A percentile compares a stretch with the other conserved stretches of the same genome.
Conservation (phyloP, 305 asterid species). For the Rubia peregrina region DNA sequence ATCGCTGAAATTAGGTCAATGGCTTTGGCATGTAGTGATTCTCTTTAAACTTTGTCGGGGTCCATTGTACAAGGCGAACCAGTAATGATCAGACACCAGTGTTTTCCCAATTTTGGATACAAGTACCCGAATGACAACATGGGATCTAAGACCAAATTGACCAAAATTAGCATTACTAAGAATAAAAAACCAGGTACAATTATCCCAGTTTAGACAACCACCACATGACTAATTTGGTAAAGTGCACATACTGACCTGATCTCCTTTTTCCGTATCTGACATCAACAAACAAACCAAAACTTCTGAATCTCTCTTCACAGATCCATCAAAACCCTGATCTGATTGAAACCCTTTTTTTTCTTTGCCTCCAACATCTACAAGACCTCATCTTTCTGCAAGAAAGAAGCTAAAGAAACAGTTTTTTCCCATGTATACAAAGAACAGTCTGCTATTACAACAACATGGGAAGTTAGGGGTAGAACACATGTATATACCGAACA, state of each 20-base stretch:
- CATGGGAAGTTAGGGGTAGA: too few species aligned
- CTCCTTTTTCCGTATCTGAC: neutral
- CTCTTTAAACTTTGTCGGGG: conserved; percentile 5
- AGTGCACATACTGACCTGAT: neutral
- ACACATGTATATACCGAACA: neutral
- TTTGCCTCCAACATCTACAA: too few species aligned
- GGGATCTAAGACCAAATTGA: conserved; percentile 13
- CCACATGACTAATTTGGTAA: neutral
- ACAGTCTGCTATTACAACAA: neutral
- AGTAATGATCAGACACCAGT: conserved; percentile 5
- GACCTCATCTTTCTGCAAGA: too few species aligned
- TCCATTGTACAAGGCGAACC: conserved; percentile 8
- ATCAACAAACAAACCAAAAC: neutral
- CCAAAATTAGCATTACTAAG: conserved; percentile 2
- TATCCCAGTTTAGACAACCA: conserved; percentile 2
- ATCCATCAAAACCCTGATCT: neutral
- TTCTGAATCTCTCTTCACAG: neutral
- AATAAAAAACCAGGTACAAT: neutral
- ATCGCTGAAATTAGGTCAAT: conserved; percentile 11
- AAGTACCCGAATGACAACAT: conserved; percentile 1
- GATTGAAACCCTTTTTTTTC: too few species aligned
- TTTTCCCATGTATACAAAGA: too few species aligned
- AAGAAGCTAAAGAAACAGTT: too few species aligned
- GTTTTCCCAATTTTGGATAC: conserved; percentile 9
- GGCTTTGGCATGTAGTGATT: conserved; percentile 4